Percentiles rank a stretch among this genome's conserved stretches.
Evolutionary conservation across 1,284 basidiomycete genomes (phyloP).

Genomic region (Fereydounia khargensis): DNA sequence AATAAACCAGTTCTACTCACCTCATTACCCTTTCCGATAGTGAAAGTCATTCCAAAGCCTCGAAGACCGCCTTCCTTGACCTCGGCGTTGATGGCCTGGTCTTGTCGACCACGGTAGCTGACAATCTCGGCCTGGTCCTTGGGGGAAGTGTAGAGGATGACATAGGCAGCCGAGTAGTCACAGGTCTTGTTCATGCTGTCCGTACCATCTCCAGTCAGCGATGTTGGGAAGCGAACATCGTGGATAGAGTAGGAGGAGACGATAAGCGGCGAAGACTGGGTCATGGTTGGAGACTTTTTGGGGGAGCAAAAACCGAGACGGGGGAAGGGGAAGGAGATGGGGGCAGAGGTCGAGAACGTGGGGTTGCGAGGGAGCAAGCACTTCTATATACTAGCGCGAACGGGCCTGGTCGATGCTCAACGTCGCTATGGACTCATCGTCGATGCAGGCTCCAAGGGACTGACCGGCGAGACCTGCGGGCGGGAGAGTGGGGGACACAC

Average conservation of each 20-base stretch:
- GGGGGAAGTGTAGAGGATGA: slow-evolving; percentile 70
- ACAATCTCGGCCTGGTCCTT: slow-evolving; percentile 19
- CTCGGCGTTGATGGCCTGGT: slow-evolving; percentile 27
- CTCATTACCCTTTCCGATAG: slow-evolving; percentile 64
- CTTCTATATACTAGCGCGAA: not conserved
- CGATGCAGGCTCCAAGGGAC: no score
- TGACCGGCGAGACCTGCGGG: no score
- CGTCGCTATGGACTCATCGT: no score
- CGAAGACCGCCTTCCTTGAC: slow-evolving; percentile 60
- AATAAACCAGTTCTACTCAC: slow-evolving; percentile 58
- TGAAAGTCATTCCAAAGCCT: slow-evolving; percentile 60
- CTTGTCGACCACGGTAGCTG: slow-evolving; percentile 29
- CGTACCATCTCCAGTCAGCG: slow-evolving; percentile 76
- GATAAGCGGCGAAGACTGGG: slow-evolving; percentile 19
- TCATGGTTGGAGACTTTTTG: no score
- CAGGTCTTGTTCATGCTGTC: slow-evolving; percentile 86
- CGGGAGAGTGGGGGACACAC: no score
- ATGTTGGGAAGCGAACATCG: slow-evolving; percentile 30
- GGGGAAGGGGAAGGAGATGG: not conserved
- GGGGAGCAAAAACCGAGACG: no score
- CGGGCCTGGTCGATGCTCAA: no score
- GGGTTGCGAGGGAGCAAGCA: not conserved
- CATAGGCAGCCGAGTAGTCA: slow-evolving; percentile 90
- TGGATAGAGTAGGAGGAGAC: slow-evolving; percentile 33
- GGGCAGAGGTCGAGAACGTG: slow-evolving; percentile 1